These are phyloP conservation scores for Gymnopilus junonius DNA, from an alignment of 768 basidiomycete genomes.

Conservation along the genomic window DNA sequence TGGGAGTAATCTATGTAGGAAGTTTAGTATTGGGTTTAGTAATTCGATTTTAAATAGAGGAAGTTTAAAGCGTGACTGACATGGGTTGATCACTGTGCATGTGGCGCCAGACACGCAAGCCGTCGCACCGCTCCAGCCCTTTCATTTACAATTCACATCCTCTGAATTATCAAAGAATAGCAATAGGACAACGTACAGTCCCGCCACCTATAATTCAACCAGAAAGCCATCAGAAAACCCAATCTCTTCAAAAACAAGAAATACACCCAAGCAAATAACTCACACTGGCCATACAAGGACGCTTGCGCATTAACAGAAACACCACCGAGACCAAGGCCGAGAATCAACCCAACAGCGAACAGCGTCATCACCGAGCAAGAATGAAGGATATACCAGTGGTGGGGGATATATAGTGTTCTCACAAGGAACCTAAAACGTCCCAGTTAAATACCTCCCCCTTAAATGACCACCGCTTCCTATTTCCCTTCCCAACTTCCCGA, in stretches of 20 bases:
- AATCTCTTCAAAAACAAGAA: too few species aligned
- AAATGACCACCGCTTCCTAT: neutral
- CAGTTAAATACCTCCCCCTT: neutral
- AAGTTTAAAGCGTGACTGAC: neutral
- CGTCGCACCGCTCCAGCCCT: slow-evolving; percentile 7
- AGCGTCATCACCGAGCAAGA: neutral
- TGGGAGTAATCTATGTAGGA: slow-evolving; percentile 1
- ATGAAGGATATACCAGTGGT: too few species aligned
- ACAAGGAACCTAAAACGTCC: neutral
- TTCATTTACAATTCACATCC: neutral
- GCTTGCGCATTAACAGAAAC: neutral
- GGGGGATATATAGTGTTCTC: neutral
- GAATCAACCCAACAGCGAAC: neutral
- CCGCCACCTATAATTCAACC: slow-evolving; percentile 1
- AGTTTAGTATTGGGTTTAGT: neutral
- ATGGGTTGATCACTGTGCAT: neutral
- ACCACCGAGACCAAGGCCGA: neutral
- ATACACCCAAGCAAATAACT: neutral
- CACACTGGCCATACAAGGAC: slow-evolving; percentile 3
- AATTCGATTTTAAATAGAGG: too few species aligned
- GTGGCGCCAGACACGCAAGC: slow-evolving; percentile 4
- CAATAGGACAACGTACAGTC: neutral
- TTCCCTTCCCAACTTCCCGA: too few species aligned
- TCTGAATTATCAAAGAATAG: neutral
- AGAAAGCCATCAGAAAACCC: neutral